phyloP scores from a whole-genome alignment of 345 rosid genomes.

The Salix arbutifolia region DNA sequence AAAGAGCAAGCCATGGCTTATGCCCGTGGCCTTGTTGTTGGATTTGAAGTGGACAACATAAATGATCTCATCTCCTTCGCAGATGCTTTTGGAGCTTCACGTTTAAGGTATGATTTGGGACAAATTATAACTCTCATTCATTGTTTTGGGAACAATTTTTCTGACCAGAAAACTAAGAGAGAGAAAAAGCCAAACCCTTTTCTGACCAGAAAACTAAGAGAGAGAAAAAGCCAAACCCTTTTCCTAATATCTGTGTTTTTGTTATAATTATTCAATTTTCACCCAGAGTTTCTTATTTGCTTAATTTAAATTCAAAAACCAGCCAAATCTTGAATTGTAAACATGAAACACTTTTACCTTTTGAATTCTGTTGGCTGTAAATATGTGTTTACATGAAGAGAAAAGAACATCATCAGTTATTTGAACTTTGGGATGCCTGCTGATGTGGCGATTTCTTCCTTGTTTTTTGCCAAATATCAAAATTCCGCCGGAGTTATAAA shows the following conservation, averaged over 20 bases:
- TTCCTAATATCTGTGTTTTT: neutral
- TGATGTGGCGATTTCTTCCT: neutral
- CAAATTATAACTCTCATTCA: neutral
- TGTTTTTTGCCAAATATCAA: neutral
- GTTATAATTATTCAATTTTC: neutral
- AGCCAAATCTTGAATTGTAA: neutral
- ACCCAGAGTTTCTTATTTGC: neutral
- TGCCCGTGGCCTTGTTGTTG: slow-evolving; percentile 79
- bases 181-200: neutral
- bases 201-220: neutral
- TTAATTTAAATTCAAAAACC: neutral
- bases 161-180: neutral
- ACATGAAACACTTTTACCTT: neutral
- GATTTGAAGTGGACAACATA: slow-evolving; percentile 58
- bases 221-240: neutral
- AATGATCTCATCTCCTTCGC: slow-evolving; percentile 72
- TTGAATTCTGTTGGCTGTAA: neutral
- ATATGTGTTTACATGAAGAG: neutral
- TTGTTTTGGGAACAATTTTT: neutral
- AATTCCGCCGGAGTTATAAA: neutral
- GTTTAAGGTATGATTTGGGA: slow-evolving; percentile 46
- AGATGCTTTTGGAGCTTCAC: slow-evolving; percentile 76
- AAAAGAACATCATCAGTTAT: neutral
- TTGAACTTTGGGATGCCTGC: neutral
- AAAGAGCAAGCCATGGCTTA: slow-evolving; percentile 87